A percentile compares a stretch with the other conserved stretches of the same genome.
Evolutionary conservation across 257 asterid species (phyloP).

Genomic region (Haberlea rhodopensis): DNA sequence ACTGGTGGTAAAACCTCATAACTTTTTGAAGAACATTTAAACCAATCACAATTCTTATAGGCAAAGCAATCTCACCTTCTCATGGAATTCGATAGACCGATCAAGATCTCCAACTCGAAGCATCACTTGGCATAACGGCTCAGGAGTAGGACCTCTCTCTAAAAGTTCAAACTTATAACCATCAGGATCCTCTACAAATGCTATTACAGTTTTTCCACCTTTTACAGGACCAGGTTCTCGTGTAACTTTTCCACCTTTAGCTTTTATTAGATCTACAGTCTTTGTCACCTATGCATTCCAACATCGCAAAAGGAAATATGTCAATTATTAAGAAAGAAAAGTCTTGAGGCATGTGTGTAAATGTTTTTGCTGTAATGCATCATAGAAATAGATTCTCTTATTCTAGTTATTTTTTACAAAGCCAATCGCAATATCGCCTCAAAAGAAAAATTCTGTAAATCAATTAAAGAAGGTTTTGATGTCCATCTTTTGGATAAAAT

Average conservation of each 20-base stretch:
- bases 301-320: conserved; percentile 3
- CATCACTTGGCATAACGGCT: conserved; percentile 96
- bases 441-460: neutral
- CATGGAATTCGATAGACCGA: conserved; percentile 80
- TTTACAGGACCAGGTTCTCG: conserved; percentile 98
- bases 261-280: conserved; percentile 85
- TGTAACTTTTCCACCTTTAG: conserved; percentile 93
- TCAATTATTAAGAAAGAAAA: neutral
- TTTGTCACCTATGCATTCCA: conserved; percentile 56
- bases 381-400: neutral
- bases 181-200: conserved; percentile 96
- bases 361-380: neutral
- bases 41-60: neutral
- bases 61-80: conserved; percentile 54
- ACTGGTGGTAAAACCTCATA: conserved; percentile 2
- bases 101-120: conserved; percentile 98
- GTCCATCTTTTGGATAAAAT: too few relatives aligned
- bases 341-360: neutral
- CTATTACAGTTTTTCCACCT: conserved; percentile 95
- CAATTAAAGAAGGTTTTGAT: neutral
- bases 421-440: neutral
- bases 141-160: conserved; percentile 97
- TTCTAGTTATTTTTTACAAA: neutral
- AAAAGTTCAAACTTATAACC: conserved; percentile 96
- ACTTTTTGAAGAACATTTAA: conserved; percentile 13